Evolutionary conservation across 495 filamentous ascomycete species (phyloP).

Genomic region (Daldinia loculata): DNA sequence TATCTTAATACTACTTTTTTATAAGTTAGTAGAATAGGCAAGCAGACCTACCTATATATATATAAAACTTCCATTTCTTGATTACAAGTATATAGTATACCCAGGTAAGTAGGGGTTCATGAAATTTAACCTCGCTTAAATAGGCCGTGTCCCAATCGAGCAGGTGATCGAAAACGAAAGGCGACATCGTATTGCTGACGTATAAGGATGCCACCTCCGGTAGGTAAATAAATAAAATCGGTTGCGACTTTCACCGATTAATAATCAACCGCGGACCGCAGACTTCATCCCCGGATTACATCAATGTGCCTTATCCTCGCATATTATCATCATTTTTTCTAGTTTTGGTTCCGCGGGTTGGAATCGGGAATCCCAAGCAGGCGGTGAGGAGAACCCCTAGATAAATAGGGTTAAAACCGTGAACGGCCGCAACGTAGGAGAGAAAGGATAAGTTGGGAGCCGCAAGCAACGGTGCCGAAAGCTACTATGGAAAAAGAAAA

Average conservation of each 20-base stretch:
- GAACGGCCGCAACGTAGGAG: not conserved
- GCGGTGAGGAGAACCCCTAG: conserved; percentile 9
- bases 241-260: not conserved
- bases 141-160: not conserved
- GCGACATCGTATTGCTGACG: not conserved
- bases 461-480: not conserved
- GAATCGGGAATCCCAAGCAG: not conserved
- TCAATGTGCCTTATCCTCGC: not conserved
- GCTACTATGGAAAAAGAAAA: conserved; percentile 16
- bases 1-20: too few relatives aligned
- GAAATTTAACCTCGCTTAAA: not conserved
- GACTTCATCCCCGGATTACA: conserved; percentile 3
- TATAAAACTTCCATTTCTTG: not conserved
- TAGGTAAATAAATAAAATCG: not conserved
- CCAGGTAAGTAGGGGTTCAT: not conserved
- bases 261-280: conserved; percentile 26
- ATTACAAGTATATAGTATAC: not conserved
- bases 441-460: not conserved
- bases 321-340: not conserved
- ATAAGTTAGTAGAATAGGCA: too few relatives aligned
- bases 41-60: not conserved
- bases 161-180: not conserved
- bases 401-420: conserved; percentile 6
- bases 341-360: not conserved
- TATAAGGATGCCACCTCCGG: not conserved